Evolutionary conservation across 805 yeast species (phyloP).

Genomic region (Cyberlindnera sargentensis): DNA sequence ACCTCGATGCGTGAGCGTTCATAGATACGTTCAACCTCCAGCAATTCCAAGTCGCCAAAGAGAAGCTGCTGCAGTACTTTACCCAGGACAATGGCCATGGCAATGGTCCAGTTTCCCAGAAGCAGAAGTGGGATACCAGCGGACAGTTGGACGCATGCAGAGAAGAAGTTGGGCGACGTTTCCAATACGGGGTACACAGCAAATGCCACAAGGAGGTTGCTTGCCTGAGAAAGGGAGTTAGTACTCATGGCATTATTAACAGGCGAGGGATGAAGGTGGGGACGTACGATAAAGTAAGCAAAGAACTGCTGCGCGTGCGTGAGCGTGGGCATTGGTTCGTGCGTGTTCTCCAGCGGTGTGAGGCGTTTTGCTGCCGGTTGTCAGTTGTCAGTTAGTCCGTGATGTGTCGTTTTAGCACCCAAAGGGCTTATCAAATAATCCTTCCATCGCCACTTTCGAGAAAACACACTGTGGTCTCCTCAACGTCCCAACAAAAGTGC

Average conservation of each 20-base stretch:
- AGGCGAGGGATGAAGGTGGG: too few relatives aligned
- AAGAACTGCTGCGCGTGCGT: slow-evolving; percentile 1
- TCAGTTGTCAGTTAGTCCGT: too few relatives aligned
- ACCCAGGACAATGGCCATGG: slow-evolving; percentile 32
- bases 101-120: slow-evolving; percentile 38
- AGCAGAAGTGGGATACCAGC: slow-evolving; percentile 40
- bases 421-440: too few relatives aligned
- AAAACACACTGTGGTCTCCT: too few relatives aligned
- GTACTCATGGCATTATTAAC: slow-evolving; percentile 2
- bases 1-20: slow-evolving; percentile 61
- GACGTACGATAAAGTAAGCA: slow-evolving; percentile 8
- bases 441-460: too few relatives aligned
- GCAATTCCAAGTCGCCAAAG: slow-evolving; percentile 68
- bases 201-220: slow-evolving; percentile 29
- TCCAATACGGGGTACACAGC: slow-evolving; percentile 32
- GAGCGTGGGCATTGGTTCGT: not conserved
- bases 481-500: not conserved
- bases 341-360: too few relatives aligned
- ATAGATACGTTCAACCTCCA: slow-evolving; percentile 70
- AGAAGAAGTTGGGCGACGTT: slow-evolving; percentile 37
- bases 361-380: too few relatives aligned
- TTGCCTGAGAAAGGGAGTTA: slow-evolving; percentile 17
- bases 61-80: slow-evolving; percentile 43
- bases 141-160: slow-evolving; percentile 41
- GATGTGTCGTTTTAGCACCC: too few relatives aligned